Evolutionary conservation across 2,329 filamentous ascomycete species (phyloP).

Genomic region (Nigrospora osmanthi): DNA sequence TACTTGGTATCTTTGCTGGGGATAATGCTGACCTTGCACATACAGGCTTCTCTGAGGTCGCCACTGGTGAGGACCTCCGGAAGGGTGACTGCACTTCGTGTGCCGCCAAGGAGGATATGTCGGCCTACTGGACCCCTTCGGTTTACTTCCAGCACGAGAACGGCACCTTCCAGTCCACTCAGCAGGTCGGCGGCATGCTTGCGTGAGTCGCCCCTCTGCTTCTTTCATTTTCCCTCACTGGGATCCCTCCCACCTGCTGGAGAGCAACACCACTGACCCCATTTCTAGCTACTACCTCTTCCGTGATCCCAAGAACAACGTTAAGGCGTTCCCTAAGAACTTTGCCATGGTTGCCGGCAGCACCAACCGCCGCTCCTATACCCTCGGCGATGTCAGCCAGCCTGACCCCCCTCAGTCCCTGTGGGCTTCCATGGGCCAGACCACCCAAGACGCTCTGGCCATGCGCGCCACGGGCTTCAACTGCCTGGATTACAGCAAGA

Average conservation of each 20-base stretch:
- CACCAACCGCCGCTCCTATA: slow-evolving; percentile 60
- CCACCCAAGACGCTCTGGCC: slow-evolving; percentile 57
- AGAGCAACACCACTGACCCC: not conserved
- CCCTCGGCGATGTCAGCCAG: slow-evolving; percentile 57
- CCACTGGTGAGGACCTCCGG: slow-evolving; percentile 49
- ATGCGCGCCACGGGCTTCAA: slow-evolving; percentile 92
- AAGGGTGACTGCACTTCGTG: slow-evolving; percentile 71
- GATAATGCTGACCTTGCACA: no score
- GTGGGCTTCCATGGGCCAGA: slow-evolving; percentile 59
- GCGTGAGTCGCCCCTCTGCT: slow-evolving; percentile 49
- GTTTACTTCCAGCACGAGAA: slow-evolving; percentile 70
- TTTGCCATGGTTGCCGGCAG: slow-evolving; percentile 82
- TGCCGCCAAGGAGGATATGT: slow-evolving; percentile 71
- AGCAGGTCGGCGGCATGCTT: slow-evolving; percentile 75
- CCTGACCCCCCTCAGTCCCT: slow-evolving; percentile 58
- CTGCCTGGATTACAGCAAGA: slow-evolving; percentile 71
- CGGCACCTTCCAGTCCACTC: slow-evolving; percentile 59
- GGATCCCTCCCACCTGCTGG: not conserved
- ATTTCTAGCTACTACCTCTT: slow-evolving; percentile 69
- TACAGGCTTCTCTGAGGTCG: slow-evolving; percentile 56
- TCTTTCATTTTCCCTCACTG: not conserved
- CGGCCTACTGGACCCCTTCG: slow-evolving; percentile 78
- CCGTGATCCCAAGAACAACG: slow-evolving; percentile 41
- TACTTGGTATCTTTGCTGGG: not conserved
- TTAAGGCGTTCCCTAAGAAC: slow-evolving; percentile 66